Percentiles rank a stretch among this genome's conserved stretches.
Conservation (phyloP, 768 basidiomycete species). For the Hygrophorus russula region DNA sequence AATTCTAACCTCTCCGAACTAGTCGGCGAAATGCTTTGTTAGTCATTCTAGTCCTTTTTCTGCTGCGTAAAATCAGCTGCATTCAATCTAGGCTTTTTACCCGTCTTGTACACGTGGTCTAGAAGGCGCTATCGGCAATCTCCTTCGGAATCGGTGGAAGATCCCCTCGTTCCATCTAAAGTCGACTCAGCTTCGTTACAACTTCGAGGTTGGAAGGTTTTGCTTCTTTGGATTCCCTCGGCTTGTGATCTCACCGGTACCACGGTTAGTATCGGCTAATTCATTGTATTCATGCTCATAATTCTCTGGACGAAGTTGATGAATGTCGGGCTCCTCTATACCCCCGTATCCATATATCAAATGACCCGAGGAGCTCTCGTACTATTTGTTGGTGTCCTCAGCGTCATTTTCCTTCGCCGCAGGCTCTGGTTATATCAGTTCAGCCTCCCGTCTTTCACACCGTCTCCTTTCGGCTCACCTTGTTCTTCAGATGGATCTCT, state of each 20-base stretch:
- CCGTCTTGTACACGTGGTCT: constrained; percentile 65
- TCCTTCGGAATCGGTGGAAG: constrained; percentile 36
- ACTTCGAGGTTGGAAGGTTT: constrained; percentile 56
- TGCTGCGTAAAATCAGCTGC: constrained; percentile 13
- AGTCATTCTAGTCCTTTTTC: constrained; percentile 22
- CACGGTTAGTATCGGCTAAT: constrained; percentile 44
- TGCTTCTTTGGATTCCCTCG: constrained; percentile 83
- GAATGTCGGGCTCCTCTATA: constrained; percentile 93
- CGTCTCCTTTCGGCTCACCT: constrained; percentile 3
- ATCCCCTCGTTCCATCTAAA: constrained; percentile 25
- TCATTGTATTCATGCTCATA: constrained; percentile 7
- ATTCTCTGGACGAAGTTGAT: constrained; percentile 46
- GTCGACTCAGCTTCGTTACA: constrained; percentile 23
- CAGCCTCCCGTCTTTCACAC: constrained; percentile 11
- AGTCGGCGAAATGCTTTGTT: constrained; percentile 94
- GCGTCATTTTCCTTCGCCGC: constrained; percentile 83
- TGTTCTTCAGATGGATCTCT: constrained; percentile 65
- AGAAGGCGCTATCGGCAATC: constrained; percentile 28
- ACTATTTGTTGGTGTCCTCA: constrained; percentile 85
- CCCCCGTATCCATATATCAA: constrained; percentile 95
- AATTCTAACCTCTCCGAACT: constrained; percentile 18
- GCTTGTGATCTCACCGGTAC: constrained; percentile 85
- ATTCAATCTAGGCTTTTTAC: constrained; percentile 60
- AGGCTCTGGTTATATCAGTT: constrained; percentile 84
- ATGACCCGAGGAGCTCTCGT: constrained; percentile 93